These are phyloP conservation scores for Choanephora cucurbitarum DNA, from an alignment of 371 early-diverging fungal genomes.

Conservation along the genomic window DNA sequence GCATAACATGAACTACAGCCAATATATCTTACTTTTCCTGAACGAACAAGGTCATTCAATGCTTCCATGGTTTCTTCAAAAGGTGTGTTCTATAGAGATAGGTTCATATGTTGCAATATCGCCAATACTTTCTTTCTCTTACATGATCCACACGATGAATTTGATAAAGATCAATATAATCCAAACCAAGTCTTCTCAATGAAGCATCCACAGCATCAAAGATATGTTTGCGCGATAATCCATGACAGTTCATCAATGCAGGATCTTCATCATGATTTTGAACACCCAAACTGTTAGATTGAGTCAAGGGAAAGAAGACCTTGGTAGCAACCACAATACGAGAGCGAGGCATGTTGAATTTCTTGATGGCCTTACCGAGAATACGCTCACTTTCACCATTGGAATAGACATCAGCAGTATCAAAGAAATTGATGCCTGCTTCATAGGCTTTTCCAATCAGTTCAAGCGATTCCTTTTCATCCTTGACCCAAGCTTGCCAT, in stretches of 20 bases:
- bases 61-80: conserved; percentile 60
- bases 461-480: conserved; percentile 35
- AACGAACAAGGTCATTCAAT: conserved; percentile 50
- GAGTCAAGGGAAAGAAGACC: conserved; percentile 21
- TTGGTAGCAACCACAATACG: conserved; percentile 48
- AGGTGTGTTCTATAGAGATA: conserved; percentile 40
- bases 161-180: conserved; percentile 68
- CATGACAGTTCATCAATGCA: conserved; percentile 32
- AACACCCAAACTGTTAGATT: background rate
- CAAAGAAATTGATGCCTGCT: conserved; percentile 52
- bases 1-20: conserved; percentile 37
- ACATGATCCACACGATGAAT: conserved; percentile 49
- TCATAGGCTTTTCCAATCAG: conserved; percentile 47
- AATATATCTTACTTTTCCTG: conserved; percentile 54
- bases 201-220: conserved; percentile 56
- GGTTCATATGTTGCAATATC: too few species aligned
- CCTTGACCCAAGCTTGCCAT: conserved; percentile 26
- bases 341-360: conserved; percentile 39
- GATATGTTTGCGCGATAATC: conserved; percentile 56
- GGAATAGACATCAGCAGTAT: conserved; percentile 34
- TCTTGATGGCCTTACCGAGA: conserved; percentile 38
- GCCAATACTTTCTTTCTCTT: too few species aligned
- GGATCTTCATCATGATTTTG: background rate
- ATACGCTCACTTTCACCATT: conserved; percentile 43
- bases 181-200: conserved; percentile 47